Evolutionary conservation across 805 yeast genomes (phyloP), one percentile per base, ranked within the genome.

Genomic region (Candida montana): DNA sequence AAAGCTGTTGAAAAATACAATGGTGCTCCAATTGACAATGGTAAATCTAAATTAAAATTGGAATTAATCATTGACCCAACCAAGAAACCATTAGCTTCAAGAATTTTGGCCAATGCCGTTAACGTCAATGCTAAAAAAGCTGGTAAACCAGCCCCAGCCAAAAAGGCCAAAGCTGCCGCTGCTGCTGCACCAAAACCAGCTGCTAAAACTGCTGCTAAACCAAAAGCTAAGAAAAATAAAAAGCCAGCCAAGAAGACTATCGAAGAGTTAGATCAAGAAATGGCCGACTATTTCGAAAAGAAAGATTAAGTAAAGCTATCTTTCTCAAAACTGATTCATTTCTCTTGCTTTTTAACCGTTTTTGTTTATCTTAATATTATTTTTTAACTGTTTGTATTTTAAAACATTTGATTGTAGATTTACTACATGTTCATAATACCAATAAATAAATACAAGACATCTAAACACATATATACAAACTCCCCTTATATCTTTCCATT

Each of bases 221-320:
- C 34, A 39, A 43, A 37, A 13, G 37, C 21, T 23, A 38, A 30
- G 13, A 67, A 55, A 52, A 52, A 55, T 53, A 67, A 60, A 51
- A 65, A 61, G 52, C 71, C 74, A 45, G 72, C 71, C 46, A 73
- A 75, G 68, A 89, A 89, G 76, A 80, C 95, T 40, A 73, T 85
- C 50, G 98, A 86, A 64, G 91, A 93, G 68, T 79, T 91, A 61
- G 99, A 93, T 68, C 95, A 90, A 62, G 98, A 91, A 71, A 91
- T 93, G 99, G 84, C 89, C 49, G 98, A 90, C 62, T 91, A 91
- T 70, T 90, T 91, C 55, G 80, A 79, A 48, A 70, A 67, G 50
- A 66, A 67, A 49, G 65, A 65, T 40, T 58, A 57, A 46, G 18
- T 32, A 11, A 4, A 10, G n/a, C n/a, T 19, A 29, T 23, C n/a